Evolutionary conservation across 768 basidiomycete species (phyloP), one percentile per base, ranked within the genome.

Genomic region (Obba rivulosa): DNA sequence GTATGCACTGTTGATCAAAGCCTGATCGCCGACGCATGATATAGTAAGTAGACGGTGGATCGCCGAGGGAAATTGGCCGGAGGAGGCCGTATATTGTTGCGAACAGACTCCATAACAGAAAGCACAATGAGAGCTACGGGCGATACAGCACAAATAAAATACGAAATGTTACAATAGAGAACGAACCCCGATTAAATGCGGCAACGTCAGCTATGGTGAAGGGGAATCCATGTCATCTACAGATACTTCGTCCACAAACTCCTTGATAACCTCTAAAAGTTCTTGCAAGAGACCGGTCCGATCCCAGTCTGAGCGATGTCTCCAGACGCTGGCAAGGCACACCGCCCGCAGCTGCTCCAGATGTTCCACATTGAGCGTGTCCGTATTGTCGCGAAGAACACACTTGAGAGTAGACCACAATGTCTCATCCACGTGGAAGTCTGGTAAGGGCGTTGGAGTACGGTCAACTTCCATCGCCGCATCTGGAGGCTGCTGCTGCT

Each of bases 301-400:
- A 60, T 96, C 79, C 96, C 96, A 99, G 28, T 87, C 85, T 11
- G 72, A 69, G 31, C 93, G 69, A 53, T 80, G 81, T 23, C 80
- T 72, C 94, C 94, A 99, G n/a, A 97, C 75, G 43, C 72, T 72
- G 36, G 82, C 80, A 21, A 93, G 77, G 57, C 83, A 86, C 2
- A 78, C 81, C 8, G 96, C 94, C 4, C 96, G 80, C 5, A 99
- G 74, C 65, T 98, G 93, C 62, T 98, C 96, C 5, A 99, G 77
- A 61, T 95, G 83, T 61, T 99, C 96, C 43, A 97, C 75, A 21
- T 74, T 88, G 37, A 97, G 69, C 0, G 60, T 62, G 5, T 51
- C 62, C 1, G 95, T 96, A 39, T 62, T 62, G 16, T 76, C 69
- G 31, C 67, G 67, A 22, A 97, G 62, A 39, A 71, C 65, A 2